phyloP scores from a whole-genome alignment of 306 rosid species.

The Malus orientalis region DNA sequence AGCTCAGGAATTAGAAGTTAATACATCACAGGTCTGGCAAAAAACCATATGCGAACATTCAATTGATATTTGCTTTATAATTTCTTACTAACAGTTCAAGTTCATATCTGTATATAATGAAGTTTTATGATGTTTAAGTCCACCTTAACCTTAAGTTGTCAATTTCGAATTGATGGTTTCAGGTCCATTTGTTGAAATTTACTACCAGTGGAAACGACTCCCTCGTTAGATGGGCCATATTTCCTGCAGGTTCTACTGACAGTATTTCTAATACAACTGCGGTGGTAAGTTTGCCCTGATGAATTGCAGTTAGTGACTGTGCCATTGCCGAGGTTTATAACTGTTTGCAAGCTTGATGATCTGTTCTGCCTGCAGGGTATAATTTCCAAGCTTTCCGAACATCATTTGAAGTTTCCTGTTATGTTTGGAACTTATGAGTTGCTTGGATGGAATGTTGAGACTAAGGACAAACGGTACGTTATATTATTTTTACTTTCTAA shows the following conservation, averaged over 20 bases:
- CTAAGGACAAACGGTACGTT: conserved; percentile 47
- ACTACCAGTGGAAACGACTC: conserved; percentile 51
- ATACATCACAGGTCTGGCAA: conserved; percentile 68
- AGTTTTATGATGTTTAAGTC: background rate
- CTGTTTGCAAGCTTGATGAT: conserved; percentile 26
- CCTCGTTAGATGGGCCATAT: conserved; percentile 55
- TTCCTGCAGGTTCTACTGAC: conserved; percentile 44
- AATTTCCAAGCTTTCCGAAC: conserved; percentile 54
- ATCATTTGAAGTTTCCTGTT: conserved; percentile 61
- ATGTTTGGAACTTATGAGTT: conserved; percentile 60
- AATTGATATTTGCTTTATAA: background rate
- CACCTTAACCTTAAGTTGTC: conserved; percentile 1
- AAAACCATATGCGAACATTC: background rate
- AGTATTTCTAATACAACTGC: conserved; percentile 63
- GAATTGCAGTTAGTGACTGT: background rate
- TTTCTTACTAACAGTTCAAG: background rate
- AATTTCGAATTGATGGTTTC: conserved; percentile 25
- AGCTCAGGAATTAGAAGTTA: conserved; percentile 61
- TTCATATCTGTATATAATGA: background rate
- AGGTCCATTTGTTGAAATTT: conserved; percentile 59
- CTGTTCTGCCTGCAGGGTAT: conserved; percentile 43
- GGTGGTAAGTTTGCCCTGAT: conserved; percentile 36
- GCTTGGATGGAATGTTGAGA: conserved; percentile 56
- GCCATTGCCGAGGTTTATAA: background rate
- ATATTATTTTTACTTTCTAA: background rate